Percentiles rank a stretch among this genome's conserved stretches.
phyloP scores from a whole-genome alignment of 352 stramenopile genomes.

The Globisporangium solare region DNA sequence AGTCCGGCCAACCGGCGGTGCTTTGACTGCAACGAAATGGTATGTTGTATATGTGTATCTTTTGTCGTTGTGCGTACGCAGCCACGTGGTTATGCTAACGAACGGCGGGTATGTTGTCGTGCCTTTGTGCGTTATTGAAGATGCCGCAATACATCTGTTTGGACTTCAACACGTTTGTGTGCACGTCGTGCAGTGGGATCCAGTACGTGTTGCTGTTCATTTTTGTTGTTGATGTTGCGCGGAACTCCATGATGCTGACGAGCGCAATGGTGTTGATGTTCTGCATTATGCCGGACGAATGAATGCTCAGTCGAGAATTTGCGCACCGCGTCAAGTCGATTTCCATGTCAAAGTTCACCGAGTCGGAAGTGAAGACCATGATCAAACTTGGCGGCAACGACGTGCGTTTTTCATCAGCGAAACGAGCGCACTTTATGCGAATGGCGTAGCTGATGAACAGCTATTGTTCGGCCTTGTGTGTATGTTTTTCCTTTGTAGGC shows the following conservation, averaged over 20 bases:
- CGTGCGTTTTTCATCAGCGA: slow-evolving; percentile 21
- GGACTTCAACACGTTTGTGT: slow-evolving; percentile 94
- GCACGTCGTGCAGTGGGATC: slow-evolving; percentile 91
- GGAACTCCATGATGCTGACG: not conserved
- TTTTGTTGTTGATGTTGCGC: no score
- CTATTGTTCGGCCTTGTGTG: not conserved
- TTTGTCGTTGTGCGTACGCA: not conserved
- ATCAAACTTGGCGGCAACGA: slow-evolving; percentile 89
- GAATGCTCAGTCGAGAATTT: slow-evolving; percentile 78
- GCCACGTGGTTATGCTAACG: no score
- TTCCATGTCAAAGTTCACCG: slow-evolving; percentile 92
- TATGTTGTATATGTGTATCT: slow-evolving; percentile 15
- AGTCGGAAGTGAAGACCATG: slow-evolving; percentile 88
- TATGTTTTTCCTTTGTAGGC: slow-evolving; percentile 34
- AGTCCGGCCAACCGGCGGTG: slow-evolving; percentile 70
- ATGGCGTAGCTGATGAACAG: not conserved
- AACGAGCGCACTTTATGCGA: not conserved
- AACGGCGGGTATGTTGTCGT: not conserved
- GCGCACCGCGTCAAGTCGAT: slow-evolving; percentile 92
- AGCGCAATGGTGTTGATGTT: not conserved
- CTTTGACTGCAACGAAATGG: slow-evolving; percentile 91
- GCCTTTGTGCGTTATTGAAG: slow-evolving; percentile 21
- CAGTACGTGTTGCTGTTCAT: slow-evolving; percentile 51
- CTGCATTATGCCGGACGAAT: not conserved
- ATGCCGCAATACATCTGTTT: slow-evolving; percentile 91